Evolutionary conservation across 768 basidiomycete genomes (phyloP).

Genomic region (Trichaptum fuscoviolaceum): DNA sequence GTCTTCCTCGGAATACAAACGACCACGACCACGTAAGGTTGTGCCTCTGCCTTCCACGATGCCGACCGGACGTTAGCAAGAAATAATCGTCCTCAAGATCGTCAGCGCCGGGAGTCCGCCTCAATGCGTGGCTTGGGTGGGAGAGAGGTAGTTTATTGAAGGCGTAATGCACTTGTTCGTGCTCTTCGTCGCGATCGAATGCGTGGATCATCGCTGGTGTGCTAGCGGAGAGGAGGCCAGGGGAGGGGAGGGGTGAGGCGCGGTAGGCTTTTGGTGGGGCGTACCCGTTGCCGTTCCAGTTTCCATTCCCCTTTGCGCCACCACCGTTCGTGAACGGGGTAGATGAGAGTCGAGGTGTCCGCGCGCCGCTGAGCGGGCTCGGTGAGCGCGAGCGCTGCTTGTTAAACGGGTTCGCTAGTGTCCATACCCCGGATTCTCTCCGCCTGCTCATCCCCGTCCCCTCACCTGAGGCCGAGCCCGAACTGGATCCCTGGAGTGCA

Average conservation of each 20-base stretch:
- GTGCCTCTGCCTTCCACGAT: neutral
- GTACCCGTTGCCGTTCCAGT: neutral
- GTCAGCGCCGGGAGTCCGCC: neutral
- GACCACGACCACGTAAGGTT: conserved; percentile 33
- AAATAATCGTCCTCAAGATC: conserved; percentile 1
- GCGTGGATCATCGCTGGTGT: neutral
- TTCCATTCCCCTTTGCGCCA: neutral
- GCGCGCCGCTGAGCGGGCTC: neutral
- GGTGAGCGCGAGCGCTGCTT: neutral
- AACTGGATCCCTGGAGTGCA: neutral
- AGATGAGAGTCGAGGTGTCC: neutral
- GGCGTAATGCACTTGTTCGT: neutral
- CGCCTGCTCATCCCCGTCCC: neutral
- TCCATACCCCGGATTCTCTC: conserved; percentile 1
- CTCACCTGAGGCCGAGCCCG: too few relatives aligned
- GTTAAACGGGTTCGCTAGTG: neutral
- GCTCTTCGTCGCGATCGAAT: conserved; percentile 1
- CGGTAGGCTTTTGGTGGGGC: neutral
- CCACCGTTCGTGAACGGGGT: neutral
- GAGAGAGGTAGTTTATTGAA: neutral
- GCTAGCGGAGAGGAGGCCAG: conserved; percentile 1
- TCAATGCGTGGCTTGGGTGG: neutral
- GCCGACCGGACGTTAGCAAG: neutral
- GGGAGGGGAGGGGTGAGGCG: neutral
- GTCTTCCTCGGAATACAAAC: conserved; percentile 50